Conservation (phyloP, 305 asterid species). For the Fraxinus sp. region DNA sequence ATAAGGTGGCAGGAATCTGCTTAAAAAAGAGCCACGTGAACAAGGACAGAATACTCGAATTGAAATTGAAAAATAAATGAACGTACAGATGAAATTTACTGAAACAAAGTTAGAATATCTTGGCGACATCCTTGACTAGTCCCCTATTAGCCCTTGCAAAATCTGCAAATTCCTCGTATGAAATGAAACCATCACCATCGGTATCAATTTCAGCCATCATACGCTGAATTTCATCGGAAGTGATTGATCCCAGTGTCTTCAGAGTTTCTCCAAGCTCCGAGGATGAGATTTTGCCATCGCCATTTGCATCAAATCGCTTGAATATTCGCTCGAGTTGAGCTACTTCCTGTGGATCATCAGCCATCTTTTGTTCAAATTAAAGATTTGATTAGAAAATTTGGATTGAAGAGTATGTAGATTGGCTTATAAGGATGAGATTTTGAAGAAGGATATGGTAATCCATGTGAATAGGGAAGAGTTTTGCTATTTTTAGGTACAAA, state of each 20-base stretch:
- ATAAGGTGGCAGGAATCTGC: not conserved
- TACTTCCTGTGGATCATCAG: slow-evolving; percentile 57
- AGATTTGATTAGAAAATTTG: not conserved
- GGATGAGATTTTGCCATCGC: slow-evolving; percentile 70
- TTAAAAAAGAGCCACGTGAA: not conserved
- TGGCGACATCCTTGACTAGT: slow-evolving; percentile 66
- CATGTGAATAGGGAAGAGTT: not conserved
- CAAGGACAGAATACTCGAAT: not conserved
- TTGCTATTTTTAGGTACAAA: not conserved
- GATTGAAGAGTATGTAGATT: not conserved
- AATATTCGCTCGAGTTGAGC: slow-evolving; percentile 63
- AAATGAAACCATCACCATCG: slow-evolving; percentile 66
- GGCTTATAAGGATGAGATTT: slow-evolving; percentile 21
- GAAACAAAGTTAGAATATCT: slow-evolving; percentile 46
- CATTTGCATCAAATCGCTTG: slow-evolving; percentile 70
- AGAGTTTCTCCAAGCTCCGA: slow-evolving; percentile 70
- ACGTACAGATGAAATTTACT: not conserved
- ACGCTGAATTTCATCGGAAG: slow-evolving; percentile 52
- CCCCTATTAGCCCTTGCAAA: slow-evolving; percentile 67
- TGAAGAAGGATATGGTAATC: slow-evolving; percentile 13
- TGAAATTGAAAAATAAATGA: not conserved
- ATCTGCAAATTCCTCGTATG: slow-evolving; percentile 50
- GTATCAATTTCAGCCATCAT: slow-evolving; percentile 82
- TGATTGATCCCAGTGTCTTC: slow-evolving; percentile 57
- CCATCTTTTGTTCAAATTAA: slow-evolving; percentile 36